Percentiles rank a stretch among this genome's conserved stretches.
Conservation (phyloP, 2,329 filamentous ascomycete genomes). For the Nannizziopsis barbatae region DNA sequence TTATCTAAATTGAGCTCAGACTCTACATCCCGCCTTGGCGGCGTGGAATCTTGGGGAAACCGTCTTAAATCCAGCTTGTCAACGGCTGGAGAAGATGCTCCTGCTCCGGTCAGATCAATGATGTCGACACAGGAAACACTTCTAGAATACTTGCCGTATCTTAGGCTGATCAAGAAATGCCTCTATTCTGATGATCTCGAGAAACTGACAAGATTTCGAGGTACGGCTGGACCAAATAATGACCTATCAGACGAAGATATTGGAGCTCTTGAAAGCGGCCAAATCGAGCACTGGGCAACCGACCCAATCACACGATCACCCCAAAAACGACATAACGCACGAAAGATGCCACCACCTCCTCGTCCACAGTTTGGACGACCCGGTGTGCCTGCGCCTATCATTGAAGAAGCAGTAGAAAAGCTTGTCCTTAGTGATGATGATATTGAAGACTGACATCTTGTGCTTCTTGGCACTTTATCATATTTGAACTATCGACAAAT, state of each 20-base stretch:
- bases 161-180: conserved; percentile 50
- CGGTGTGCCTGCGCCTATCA: conserved; percentile 21
- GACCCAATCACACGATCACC: conserved; percentile 7
- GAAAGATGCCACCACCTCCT: conserved; percentile 17
- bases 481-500: background rate
- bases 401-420: conserved; percentile 48
- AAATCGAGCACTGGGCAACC: conserved; percentile 26
- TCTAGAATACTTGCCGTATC: conserved; percentile 77
- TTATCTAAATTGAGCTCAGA: background rate
- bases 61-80: background rate
- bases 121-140: conserved; percentile 37
- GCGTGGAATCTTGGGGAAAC: conserved; percentile 31
- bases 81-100: conserved; percentile 5
- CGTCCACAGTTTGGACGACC: conserved; percentile 18
- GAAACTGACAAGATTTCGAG: conserved; percentile 56
- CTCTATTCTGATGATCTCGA: conserved; percentile 48
- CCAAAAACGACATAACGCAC: conserved; percentile 6
- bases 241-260: conserved; percentile 35
- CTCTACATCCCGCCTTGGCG: conserved; percentile 12
- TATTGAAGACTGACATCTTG: conserved; percentile 51
- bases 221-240: conserved; percentile 39
- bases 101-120: conserved; percentile 20
- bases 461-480: background rate
- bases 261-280: conserved; percentile 25
- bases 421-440: conserved; percentile 71